Percentiles rank a stretch among this genome's conserved stretches.
Conservation (phyloP, 805 yeast species). For the Candida endomychidarum region DNA sequence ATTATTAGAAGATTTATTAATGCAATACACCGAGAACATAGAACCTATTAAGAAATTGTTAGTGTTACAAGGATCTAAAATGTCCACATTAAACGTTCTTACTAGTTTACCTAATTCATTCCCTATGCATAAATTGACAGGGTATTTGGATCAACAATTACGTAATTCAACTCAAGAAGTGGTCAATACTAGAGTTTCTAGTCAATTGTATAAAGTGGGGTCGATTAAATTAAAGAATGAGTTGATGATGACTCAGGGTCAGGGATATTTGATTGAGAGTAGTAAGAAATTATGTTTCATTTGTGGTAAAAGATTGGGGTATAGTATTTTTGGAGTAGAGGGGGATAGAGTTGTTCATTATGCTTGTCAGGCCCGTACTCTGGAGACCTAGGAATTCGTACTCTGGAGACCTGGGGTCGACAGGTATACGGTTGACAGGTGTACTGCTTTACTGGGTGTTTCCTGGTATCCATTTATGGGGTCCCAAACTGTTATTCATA, state of each 20-base stretch:
- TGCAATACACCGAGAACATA: conserved; percentile 32
- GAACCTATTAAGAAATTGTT: conserved; percentile 43
- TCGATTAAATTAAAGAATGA: conserved; percentile 46
- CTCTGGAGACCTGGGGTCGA: too few relatives aligned
- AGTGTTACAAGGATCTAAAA: conserved; percentile 45
- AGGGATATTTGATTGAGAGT: conserved; percentile 38
- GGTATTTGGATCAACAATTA: conserved; percentile 47
- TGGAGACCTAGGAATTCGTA: too few relatives aligned
- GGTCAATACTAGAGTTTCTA: conserved; percentile 41
- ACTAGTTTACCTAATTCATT: conserved; percentile 52
- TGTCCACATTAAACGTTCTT: conserved; percentile 47
- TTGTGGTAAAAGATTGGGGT: conserved; percentile 58
- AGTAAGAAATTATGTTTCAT: conserved; percentile 50
- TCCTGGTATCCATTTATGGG: too few relatives aligned
- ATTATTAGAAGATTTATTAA: conserved; percentile 49
- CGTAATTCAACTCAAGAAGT: conserved; percentile 38
- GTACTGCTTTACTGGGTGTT: too few relatives aligned
- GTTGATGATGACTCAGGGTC: conserved; percentile 38
- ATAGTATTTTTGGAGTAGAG: conserved; percentile 51
- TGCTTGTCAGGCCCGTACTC: conserved; percentile 41
- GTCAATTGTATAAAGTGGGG: conserved; percentile 55
- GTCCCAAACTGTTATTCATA: too few relatives aligned
- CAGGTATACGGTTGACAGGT: too few relatives aligned
- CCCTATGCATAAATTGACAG: conserved; percentile 42
- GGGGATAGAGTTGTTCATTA: conserved; percentile 55